These are phyloP conservation scores for Xylariaceae sp. DNA, from an alignment of 2,329 filamentous ascomycete genomes.

Conservation along the genomic window DNA sequence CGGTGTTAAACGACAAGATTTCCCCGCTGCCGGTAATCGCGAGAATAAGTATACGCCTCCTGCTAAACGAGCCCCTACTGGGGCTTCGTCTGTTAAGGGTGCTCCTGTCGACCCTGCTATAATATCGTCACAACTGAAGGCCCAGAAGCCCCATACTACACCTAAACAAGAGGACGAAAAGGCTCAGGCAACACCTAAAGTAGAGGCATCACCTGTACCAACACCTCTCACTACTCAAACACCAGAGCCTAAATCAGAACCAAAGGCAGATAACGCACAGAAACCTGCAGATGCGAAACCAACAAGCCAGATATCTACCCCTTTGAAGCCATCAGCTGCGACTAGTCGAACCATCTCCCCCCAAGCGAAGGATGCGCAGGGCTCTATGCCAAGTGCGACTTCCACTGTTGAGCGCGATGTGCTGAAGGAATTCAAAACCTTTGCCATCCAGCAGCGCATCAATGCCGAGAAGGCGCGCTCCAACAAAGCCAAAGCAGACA, in stretches of 20 bases:
- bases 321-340: constrained; percentile 44
- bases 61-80: constrained; percentile 79
- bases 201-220: constrained; percentile 30
- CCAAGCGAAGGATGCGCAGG: constrained; percentile 46
- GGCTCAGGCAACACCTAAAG: constrained; percentile 31
- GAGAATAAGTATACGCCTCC: constrained; percentile 87
- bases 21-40: constrained; percentile 60
- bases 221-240: constrained; percentile 37
- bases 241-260: constrained; percentile 42
- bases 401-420: constrained; percentile 68
- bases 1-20: constrained; percentile 81
- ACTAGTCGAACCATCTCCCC: constrained; percentile 51
- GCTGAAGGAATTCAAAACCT: constrained; percentile 67
- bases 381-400: constrained; percentile 57
- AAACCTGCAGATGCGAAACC: constrained; percentile 37
- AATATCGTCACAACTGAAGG: constrained; percentile 80
- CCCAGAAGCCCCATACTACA: constrained; percentile 48
- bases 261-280: constrained; percentile 38
- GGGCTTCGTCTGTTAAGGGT: constrained; percentile 73
- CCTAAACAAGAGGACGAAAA: constrained; percentile 47
- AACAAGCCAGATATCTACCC: constrained; percentile 33
- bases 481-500: constrained; percentile 72
- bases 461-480: constrained; percentile 62
- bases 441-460: constrained; percentile 62
- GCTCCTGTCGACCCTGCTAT: constrained; percentile 87